Evolutionary conservation across 2,329 filamentous ascomycete species (phyloP).

Genomic region (Geoglossum cookeanum): DNA sequence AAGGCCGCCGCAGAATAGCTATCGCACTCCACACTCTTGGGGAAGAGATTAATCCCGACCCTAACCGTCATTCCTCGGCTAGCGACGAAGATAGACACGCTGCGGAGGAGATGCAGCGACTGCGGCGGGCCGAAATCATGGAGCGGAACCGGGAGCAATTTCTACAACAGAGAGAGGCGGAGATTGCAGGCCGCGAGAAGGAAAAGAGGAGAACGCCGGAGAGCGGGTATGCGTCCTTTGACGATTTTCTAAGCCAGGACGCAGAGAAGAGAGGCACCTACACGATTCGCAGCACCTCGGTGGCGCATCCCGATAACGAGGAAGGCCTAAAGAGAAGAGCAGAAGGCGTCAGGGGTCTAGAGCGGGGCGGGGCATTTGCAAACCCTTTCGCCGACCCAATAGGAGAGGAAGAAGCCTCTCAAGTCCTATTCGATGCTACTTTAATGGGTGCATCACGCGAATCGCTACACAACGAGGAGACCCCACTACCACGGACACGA

Average conservation of each 20-base stretch:
- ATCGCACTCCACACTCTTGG: conserved; percentile 38
- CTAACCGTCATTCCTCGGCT: conserved; percentile 22
- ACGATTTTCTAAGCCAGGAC: conserved; percentile 2
- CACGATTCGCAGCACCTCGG: conserved; percentile 5
- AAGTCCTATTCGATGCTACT: conserved; percentile 22
- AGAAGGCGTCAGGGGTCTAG: conserved; percentile 20
- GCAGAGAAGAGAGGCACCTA: conserved; percentile 15
- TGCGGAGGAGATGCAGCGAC: conserved; percentile 25
- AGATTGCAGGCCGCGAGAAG: not conserved
- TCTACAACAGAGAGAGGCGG: not conserved
- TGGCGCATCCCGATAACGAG: conserved; percentile 10
- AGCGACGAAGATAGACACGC: conserved; percentile 22
- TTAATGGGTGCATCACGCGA: not conserved
- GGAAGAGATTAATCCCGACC: conserved; percentile 36
- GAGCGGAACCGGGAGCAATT: conserved; percentile 10
- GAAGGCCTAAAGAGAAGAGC: conserved; percentile 14
- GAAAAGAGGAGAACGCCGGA: not conserved
- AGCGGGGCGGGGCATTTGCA: conserved; percentile 21
- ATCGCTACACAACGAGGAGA: not conserved
- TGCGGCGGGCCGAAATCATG: conserved; percentile 26
- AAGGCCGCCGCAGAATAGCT: conserved; percentile 40
- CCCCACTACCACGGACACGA: not conserved
- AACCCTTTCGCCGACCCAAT: conserved; percentile 26
- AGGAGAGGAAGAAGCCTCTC: conserved; percentile 16
- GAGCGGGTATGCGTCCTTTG: not conserved